Percentiles rank a stretch among this genome's conserved stretches.
These are phyloP conservation scores for Metarhizium sp. DNA, from an alignment of 2,329 filamentous ascomycete species.

Conservation along the genomic window DNA sequence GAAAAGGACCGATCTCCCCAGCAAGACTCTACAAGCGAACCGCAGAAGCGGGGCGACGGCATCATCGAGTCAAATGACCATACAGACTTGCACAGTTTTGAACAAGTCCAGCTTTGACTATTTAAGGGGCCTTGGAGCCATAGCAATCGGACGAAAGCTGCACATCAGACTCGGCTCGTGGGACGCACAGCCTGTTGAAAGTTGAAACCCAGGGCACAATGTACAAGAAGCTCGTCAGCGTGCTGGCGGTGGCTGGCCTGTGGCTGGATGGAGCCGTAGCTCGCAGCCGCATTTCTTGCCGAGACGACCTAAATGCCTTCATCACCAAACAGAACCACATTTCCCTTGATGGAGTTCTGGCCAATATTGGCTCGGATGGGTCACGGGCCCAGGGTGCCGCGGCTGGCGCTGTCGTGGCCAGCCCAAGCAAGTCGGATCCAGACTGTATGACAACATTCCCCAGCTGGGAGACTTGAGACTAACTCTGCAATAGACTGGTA, in stretches of 20 bases:
- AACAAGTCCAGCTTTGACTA: neutral
- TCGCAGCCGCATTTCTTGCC: constrained; percentile 15
- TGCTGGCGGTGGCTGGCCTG: neutral
- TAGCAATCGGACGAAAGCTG: neutral
- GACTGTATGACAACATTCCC: constrained; percentile 32
- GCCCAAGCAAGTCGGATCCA: constrained; percentile 40
- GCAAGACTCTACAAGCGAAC: neutral
- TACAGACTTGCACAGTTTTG: neutral
- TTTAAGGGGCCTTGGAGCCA: neutral
- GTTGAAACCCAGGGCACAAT: neutral
- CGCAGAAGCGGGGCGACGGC: neutral
- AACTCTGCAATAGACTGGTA: constrained; percentile 49
- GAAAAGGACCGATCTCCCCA: neutral
- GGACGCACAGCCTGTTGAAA: neutral
- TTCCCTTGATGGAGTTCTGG: constrained; percentile 13
- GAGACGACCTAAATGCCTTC: constrained; percentile 7
- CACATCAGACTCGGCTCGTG: neutral
- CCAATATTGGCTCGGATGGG: constrained; percentile 45
- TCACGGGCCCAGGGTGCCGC: constrained; percentile 35
- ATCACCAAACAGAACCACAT: constrained; percentile 9
- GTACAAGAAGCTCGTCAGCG: constrained; percentile 1
- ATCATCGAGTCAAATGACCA: neutral
- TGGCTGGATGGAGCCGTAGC: constrained; percentile 1
- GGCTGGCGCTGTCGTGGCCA: constrained; percentile 44
- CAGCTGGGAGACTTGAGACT: neutral